Evolutionary conservation across 495 filamentous ascomycete genomes (phyloP), one percentile per base, ranked within the genome.

Genomic region (Penicillium manginii): DNA sequence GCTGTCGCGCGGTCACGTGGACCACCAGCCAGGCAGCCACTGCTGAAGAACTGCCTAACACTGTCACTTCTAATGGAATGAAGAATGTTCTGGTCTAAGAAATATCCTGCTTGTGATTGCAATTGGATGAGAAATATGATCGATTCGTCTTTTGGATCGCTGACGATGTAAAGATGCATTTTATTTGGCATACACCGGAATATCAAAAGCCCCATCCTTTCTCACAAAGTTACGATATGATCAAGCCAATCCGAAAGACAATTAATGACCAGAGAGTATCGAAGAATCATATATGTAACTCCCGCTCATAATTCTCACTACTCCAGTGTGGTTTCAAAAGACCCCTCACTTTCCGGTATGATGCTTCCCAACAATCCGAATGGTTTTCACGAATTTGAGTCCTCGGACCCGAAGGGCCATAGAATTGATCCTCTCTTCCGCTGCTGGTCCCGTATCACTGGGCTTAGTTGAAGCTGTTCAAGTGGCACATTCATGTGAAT

Each of bases 1-100:
- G 54, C 61, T 54, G 72, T 75, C 76, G 66, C 76, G 74, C 71
- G 23, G 52, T 79, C 76, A 79, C 72, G 76, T 79, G 76, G 14
- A 15, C n/a, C 15, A n/a, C 4, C 26, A 29, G 12, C 11, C 40
- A 43, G 40, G 40, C 40, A 43, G 40, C 15, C n/a, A 19, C 40
- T 29, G 26, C 26, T 29, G 26, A 29, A 8, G 26, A 29, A 29
- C 26, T 29, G 26, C 26, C 26, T 29, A 29, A 29, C 9, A 8
- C 26, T 29, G 26, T 29, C 26, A 29, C 26, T 8, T 29, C 26
- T 8, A 29, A 29, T 29, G 6, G 26, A 29, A 29, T 5, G 26
- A 7, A 1, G 26, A 29, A 29, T 5, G 26, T 29, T 29, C 26
- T 29, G 6, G 26, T 29, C 26, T 8, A 29, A 29, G 23, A 29